Evolutionary conservation across 805 yeast species (phyloP).

Genomic region (Ogataea salicorniae): DNA sequence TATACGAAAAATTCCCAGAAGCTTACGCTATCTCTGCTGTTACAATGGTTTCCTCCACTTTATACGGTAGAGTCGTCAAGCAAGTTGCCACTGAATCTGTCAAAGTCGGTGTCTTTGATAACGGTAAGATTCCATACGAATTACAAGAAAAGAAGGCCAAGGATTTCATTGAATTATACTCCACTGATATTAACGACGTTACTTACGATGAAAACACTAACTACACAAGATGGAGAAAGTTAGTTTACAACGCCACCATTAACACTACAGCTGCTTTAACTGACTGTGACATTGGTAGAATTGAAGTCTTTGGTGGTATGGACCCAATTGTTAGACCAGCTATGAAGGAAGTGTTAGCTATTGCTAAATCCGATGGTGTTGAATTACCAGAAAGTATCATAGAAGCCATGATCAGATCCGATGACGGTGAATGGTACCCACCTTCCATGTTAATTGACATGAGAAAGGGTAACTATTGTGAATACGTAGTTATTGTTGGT

Average conservation of each 20-base stretch:
- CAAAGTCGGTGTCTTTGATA: conserved; percentile 33
- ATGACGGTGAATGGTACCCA: conserved; percentile 36
- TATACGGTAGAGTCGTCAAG: conserved; percentile 27
- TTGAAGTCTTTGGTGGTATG: conserved; percentile 27
- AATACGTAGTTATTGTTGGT: conserved; percentile 40
- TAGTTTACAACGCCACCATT: conserved; percentile 43
- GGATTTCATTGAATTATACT: conserved; percentile 30
- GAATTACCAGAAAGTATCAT: conserved; percentile 30
- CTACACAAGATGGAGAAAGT: conserved; percentile 41
- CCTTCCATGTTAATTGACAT: conserved; percentile 48
- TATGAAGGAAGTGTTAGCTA: conserved; percentile 38
- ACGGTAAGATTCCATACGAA: conserved; percentile 22
- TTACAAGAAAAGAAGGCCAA: conserved; percentile 28
- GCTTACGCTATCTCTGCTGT: conserved; percentile 36
- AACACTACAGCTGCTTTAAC: conserved; percentile 42
- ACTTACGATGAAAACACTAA: conserved; percentile 33
- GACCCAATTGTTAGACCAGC: conserved; percentile 33
- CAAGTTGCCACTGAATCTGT: conserved; percentile 33
- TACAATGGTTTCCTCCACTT: conserved; percentile 31
- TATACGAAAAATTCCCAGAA: conserved; percentile 30
- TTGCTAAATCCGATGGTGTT: conserved; percentile 45
- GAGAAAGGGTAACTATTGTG: conserved; percentile 37
- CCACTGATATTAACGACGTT: conserved; percentile 27
- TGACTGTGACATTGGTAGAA: conserved; percentile 35
- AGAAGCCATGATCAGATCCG: conserved; percentile 36